These are phyloP conservation scores for Biscogniauxia sp. DNA, from an alignment of 2,329 filamentous ascomycete genomes.

Conservation along the genomic window DNA sequence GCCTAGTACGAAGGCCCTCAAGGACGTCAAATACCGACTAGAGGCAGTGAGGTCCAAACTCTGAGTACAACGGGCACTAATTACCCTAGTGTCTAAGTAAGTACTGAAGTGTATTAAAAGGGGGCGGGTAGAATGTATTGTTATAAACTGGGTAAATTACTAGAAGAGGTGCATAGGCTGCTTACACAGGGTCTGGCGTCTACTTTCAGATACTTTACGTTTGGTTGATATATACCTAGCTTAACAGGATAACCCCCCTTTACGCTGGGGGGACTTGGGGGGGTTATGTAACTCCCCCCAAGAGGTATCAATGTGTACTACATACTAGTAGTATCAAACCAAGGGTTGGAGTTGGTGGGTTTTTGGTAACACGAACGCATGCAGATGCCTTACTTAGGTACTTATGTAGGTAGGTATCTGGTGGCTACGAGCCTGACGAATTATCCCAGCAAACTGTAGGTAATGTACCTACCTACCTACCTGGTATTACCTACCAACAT, in stretches of 20 bases:
- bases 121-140: not conserved
- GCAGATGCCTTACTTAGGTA: too few species aligned
- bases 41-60: conserved; percentile 89
- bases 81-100: not conserved
- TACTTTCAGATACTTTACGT: not conserved
- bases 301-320: not conserved
- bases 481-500: too few species aligned
- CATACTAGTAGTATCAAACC: not conserved
- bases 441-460: not conserved
- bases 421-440: not conserved
- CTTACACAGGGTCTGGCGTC: not conserved
- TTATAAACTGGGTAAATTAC: conserved; percentile 1
- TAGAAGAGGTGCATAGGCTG: not conserved
- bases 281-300: not conserved
- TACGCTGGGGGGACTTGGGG: not conserved
- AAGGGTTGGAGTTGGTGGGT: not conserved
- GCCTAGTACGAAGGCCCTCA: conserved; percentile 82
- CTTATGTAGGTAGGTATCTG: too few species aligned
- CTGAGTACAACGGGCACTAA: conserved; percentile 27
- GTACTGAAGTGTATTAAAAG: not conserved
- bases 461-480: too few species aligned
- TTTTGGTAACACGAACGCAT: not conserved
- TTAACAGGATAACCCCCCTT: not conserved
- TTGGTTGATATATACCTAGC: not conserved
- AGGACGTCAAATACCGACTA: conserved; percentile 92